These are phyloP conservation scores for Zygoascus meyerae DNA, from an alignment of 1,139 yeast genomes.

Conservation along the genomic window DNA sequence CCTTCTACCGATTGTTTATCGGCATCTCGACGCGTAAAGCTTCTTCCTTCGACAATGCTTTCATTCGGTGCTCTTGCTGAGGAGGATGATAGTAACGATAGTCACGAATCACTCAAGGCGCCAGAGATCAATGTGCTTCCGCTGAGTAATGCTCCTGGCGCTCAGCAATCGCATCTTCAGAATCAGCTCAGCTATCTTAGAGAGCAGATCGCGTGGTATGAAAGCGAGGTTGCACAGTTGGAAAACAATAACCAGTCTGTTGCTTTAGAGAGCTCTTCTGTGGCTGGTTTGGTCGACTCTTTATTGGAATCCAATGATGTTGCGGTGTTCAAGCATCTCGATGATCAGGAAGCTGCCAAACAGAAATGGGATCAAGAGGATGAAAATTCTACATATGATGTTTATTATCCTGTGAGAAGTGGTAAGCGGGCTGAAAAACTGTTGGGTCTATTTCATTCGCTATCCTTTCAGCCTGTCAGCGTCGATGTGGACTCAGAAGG, in stretches of 20 bases:
- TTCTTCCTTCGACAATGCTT: neutral
- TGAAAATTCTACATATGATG: constrained; percentile 8
- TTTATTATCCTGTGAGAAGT: constrained; percentile 13
- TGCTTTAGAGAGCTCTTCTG: neutral
- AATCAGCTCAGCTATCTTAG: constrained; percentile 3
- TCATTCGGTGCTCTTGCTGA: constrained; percentile 6
- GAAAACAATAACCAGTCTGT: neutral
- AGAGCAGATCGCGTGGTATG: constrained; percentile 5
- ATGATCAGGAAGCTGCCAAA: constrained; percentile 5
- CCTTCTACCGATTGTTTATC: no score
- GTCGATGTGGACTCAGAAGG: constrained; percentile 11
- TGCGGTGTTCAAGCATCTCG: constrained; percentile 1
- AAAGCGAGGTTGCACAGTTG: constrained; percentile 1
- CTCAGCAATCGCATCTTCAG: constrained; percentile 1
- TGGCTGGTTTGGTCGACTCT: constrained; percentile 3
- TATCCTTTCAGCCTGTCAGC: constrained; percentile 15
- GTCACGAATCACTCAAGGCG: neutral
- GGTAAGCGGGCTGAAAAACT: constrained; percentile 10
- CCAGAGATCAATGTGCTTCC: neutral
- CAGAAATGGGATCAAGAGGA: constrained; percentile 9
- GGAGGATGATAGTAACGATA: constrained; percentile 4
- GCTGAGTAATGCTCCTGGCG: neutral
- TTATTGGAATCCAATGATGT: constrained; percentile 11
- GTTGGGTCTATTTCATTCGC: constrained; percentile 20
- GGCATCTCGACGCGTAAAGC: no score